Conservation (phyloP, 2,329 filamentous ascomycete species). For the Fusarium praegraminearum region DNA sequence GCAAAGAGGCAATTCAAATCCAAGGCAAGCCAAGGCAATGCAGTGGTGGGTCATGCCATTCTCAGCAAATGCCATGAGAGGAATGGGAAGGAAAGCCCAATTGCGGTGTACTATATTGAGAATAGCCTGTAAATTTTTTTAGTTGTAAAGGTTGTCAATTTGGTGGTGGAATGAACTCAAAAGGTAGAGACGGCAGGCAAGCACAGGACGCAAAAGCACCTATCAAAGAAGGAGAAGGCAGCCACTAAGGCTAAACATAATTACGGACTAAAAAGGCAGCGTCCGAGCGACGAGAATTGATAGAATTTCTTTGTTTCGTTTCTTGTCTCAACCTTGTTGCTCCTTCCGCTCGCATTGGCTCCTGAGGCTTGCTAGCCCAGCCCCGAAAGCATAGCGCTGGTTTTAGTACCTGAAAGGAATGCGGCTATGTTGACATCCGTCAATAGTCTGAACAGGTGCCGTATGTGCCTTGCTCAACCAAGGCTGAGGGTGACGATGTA, state of each 20-base stretch:
- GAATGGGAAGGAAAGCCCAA: conserved; percentile 12
- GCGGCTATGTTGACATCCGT: conserved; percentile 26
- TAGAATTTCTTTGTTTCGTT: conserved; percentile 31
- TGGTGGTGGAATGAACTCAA: conserved; percentile 2
- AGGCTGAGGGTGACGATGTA: conserved; percentile 12
- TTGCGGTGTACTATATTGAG: conserved; percentile 27
- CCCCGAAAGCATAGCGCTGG: conserved; percentile 13
- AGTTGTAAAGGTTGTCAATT: conserved; percentile 7
- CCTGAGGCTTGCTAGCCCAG: conserved; percentile 36
- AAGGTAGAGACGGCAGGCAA: neutral
- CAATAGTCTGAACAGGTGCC: conserved; percentile 9
- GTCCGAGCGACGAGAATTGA: neutral
- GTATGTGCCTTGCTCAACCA: neutral
- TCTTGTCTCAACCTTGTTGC: conserved; percentile 33
- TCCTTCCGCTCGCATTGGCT: conserved; percentile 14
- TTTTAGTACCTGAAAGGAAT: conserved; percentile 35
- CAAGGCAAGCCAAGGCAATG: neutral
- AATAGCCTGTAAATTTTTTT: conserved; percentile 23
- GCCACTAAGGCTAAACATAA: neutral
- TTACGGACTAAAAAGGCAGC: neutral
- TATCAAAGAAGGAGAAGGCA: neutral
- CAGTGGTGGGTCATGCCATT: conserved; percentile 30
- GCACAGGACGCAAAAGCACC: conserved; percentile 10
- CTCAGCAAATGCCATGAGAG: conserved; percentile 30
- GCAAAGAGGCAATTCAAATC: neutral